Conservation (phyloP, 257 asterid genomes). For the Fraxinus americana region DNA sequence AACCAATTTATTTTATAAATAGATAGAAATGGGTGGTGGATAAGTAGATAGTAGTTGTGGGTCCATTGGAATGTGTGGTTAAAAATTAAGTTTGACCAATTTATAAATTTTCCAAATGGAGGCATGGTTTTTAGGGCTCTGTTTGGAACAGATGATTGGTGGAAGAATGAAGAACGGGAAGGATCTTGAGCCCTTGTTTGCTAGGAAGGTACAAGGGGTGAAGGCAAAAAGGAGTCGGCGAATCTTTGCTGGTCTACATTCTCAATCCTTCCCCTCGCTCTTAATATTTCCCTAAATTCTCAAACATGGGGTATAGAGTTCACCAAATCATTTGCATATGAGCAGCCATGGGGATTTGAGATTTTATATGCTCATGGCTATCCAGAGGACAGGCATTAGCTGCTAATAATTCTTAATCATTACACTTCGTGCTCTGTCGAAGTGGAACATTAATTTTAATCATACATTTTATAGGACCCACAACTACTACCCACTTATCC, state of each 20-base stretch:
- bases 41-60: no score
- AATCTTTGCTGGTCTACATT: neutral
- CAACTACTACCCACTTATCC: no score
- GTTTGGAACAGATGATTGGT: neutral
- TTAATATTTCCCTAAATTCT: neutral
- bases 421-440: neutral
- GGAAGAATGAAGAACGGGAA: neutral
- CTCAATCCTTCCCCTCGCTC: neutral
- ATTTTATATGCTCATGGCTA: neutral
- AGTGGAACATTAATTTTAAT: no score
- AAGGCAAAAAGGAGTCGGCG: neutral
- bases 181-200: neutral
- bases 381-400: conserved; percentile 16
- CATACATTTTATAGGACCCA: no score
- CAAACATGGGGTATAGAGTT: neutral
- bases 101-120: no score
- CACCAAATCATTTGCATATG: neutral
- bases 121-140: neutral
- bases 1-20: no score
- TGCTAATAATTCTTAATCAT: neutral
- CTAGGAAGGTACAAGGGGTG: neutral
- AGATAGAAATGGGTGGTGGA: no score
- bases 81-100: no score
- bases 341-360: neutral
- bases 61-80: no score